These are phyloP conservation scores for Chrysanthemum lavandulifolium DNA, from an alignment of 129 eudicot genomes.

Conservation along the genomic window DNA sequence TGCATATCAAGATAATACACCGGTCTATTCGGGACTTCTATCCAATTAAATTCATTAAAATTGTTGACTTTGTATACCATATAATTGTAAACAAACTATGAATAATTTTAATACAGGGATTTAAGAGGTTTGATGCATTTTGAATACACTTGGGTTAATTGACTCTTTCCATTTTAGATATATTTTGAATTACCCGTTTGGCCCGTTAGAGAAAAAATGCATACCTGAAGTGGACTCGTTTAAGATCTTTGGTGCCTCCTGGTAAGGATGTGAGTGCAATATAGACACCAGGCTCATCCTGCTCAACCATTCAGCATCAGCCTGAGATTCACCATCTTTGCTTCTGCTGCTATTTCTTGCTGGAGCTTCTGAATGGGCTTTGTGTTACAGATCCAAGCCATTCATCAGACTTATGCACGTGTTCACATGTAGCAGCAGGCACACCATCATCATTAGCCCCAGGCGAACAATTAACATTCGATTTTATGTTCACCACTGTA, in stretches of 20 bases:
- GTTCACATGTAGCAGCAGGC: too few species aligned
- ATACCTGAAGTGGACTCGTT: conserved; percentile 97
- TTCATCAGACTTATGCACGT: too few species aligned
- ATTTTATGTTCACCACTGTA: too few species aligned
- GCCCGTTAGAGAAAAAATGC: background rate
- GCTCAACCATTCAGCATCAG: conserved; percentile 91
- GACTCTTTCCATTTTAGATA: background rate
- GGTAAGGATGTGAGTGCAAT: conserved; percentile 85
- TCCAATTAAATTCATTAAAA: background rate
- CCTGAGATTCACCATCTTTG: too few species aligned
- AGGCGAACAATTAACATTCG: too few species aligned
- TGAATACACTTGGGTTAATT: background rate
- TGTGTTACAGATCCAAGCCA: too few species aligned
- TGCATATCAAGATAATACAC: background rate
- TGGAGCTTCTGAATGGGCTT: too few species aligned
- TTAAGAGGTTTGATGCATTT: background rate
- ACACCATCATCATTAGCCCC: too few species aligned
- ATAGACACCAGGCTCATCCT: conserved; percentile 96
- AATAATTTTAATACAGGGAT: background rate
- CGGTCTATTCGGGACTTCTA: too few species aligned
- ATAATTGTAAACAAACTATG: background rate
- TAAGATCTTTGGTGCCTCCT: conserved; percentile 87
- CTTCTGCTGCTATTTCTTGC: too few species aligned
- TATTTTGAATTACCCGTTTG: background rate
- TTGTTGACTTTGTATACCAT: background rate